phyloP scores from a whole-genome alignment of 768 basidiomycete species.

The Suillus bovinus region DNA sequence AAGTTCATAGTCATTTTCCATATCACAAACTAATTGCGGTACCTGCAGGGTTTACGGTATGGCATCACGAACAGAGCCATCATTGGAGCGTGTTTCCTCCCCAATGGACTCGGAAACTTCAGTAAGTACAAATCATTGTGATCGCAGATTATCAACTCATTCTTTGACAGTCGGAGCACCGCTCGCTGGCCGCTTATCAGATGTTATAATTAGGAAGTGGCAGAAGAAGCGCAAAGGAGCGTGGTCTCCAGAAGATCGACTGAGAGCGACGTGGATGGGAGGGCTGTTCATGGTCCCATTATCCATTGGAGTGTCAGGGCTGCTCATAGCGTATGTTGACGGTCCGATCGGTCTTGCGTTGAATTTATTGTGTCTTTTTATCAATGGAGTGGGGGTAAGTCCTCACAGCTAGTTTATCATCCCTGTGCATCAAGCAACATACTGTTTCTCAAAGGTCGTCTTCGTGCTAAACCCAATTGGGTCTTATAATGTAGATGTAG shows the following conservation, averaged over 20 bases:
- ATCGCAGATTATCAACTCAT: not conserved
- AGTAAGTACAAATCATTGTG: slow-evolving; percentile 21
- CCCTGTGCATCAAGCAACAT: not conserved
- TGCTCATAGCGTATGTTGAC: slow-evolving; percentile 46
- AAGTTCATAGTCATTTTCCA: slow-evolving; percentile 7
- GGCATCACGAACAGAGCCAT: slow-evolving; percentile 35
- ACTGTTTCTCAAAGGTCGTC: slow-evolving; percentile 41
- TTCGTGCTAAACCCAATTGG: slow-evolving; percentile 50
- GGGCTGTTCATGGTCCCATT: slow-evolving; percentile 48
- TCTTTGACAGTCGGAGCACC: slow-evolving; percentile 56
- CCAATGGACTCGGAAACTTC: slow-evolving; percentile 36
- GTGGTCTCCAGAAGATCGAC: slow-evolving; percentile 65
- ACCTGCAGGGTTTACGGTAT: slow-evolving; percentile 35
- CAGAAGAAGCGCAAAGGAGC: slow-evolving; percentile 46
- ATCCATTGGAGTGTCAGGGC: slow-evolving; percentile 45
- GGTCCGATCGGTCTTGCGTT: slow-evolving; percentile 46
- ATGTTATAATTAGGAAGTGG: slow-evolving; percentile 47
- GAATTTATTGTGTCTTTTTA: slow-evolving; percentile 52
- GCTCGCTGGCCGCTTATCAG: slow-evolving; percentile 55
- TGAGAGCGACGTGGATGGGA: slow-evolving; percentile 47
- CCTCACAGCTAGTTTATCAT: not conserved
- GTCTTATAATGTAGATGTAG: slow-evolving; percentile 57
- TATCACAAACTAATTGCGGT: not conserved
- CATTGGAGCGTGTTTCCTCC: slow-evolving; percentile 38
- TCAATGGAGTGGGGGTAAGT: slow-evolving; percentile 60